Evolutionary conservation across 225 moss, liverwort and hornwort genomes (phyloP).

Genomic region (Sphagnum contortum): DNA sequence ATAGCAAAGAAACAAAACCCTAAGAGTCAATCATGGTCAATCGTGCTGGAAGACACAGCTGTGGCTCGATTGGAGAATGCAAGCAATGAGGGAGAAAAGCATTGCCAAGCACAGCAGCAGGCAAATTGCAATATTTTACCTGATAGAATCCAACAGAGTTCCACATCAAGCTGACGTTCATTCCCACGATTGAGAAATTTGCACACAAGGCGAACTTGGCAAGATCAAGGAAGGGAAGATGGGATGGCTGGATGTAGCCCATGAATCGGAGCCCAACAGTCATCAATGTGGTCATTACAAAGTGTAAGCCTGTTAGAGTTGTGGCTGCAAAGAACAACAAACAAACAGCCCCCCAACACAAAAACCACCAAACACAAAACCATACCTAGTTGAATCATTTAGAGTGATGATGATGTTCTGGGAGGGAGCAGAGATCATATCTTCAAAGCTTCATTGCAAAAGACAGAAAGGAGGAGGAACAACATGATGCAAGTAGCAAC

Average conservation of each 20-base stretch:
- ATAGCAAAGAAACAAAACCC: no score
- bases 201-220: slow-evolving; percentile 62
- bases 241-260: slow-evolving; percentile 44
- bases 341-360: not conserved
- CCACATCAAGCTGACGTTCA: slow-evolving; percentile 81
- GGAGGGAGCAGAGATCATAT: no score
- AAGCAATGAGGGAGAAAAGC: not conserved
- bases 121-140: slow-evolving; percentile 13
- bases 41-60: no score
- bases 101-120: not conserved
- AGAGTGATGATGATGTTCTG: no score
- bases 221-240: slow-evolving; percentile 50
- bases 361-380: not conserved
- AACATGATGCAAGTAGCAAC: no score
- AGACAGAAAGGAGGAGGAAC: no score
- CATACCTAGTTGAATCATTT: no score
- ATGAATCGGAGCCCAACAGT: slow-evolving; percentile 44
- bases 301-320: slow-evolving; percentile 65
- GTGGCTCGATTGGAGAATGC: not conserved
- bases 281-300: slow-evolving; percentile 49
- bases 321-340: slow-evolving; percentile 34
- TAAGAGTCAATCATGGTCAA: no score
- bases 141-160: slow-evolving; percentile 80
- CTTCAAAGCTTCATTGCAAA: no score
- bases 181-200: slow-evolving; percentile 70